Evolutionary conservation across 495 filamentous ascomycete species (phyloP), one percentile per base, ranked within the genome.

Genomic region (Neurospora sp.): DNA sequence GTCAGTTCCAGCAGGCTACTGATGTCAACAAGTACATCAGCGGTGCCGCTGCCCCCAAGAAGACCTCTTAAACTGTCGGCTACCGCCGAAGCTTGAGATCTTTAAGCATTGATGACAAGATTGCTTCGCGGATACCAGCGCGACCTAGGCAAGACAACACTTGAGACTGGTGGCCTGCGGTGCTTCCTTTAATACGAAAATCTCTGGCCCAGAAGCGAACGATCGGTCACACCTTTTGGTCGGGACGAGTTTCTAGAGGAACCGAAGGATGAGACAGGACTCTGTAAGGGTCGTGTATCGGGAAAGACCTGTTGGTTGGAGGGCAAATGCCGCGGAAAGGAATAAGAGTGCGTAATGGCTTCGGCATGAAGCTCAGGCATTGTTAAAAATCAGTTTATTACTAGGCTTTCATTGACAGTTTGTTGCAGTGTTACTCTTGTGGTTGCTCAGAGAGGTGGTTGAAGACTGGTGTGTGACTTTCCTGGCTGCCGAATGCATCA

Each of bases 1-100:
- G 87, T 77, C 89, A 93, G 82, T 94, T 88, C 74, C 89, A 93
- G 76, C 92, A 93, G 77, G 85, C 86, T 39, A 97, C 95, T 18
- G 93, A 98, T 77, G 76, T 93, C 74, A 85, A 85, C 80, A 89
- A 88, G 80, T 94, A 94, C 80, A 79, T 89, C 71, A 82, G 85
- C 73, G 88, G 87, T 22, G 80, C 85, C 61, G 82, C 83, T 39
- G 83, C 87, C n/a, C 83, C 84, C 70, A 87, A 87, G 81, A 87
- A 87, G 82, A 81, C 84, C 35, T 79, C 79, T 59, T 87, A 84
- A 78, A 70, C 22, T 7, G 18, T 1, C 6, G 18, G n/a, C 5
- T 18, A 31, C 5, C 2, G 27, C 12, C 38, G 8, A 71, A 41
- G 38, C 44, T 61, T 9, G 39, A 35, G 70, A 10, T 68, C 3